These are phyloP conservation scores for Aspergillus texensis DNA, from an alignment of 2,329 filamentous ascomycete species.

Conservation along the genomic window DNA sequence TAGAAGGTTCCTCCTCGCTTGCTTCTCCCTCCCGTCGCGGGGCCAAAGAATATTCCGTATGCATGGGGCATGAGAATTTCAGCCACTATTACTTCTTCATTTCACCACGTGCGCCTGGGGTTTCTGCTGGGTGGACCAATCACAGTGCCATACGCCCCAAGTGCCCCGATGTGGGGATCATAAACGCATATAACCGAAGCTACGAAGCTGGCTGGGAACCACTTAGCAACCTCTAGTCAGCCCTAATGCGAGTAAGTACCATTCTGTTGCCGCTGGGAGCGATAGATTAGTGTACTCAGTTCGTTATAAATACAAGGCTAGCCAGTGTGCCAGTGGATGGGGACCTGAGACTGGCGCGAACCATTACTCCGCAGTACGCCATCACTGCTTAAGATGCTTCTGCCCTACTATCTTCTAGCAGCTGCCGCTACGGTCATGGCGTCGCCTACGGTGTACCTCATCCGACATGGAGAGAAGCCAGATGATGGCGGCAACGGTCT, in stretches of 20 bases:
- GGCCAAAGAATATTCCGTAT: not conserved
- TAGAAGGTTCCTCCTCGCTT: not conserved
- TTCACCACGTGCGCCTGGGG: not conserved
- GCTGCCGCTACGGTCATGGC: constrained; percentile 22
- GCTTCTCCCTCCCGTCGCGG: not conserved
- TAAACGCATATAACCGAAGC: not conserved
- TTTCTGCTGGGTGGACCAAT: not conserved
- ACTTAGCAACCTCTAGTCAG: not conserved
- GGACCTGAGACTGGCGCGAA: not conserved
- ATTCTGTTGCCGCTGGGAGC: not conserved
- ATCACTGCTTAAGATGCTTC: not conserved
- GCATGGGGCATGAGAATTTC: not conserved
- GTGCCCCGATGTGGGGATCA: not conserved
- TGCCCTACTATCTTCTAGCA: constrained; percentile 16
- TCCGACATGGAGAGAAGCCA: constrained; percentile 68
- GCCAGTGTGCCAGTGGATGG: not conserved
- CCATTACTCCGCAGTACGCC: not conserved
- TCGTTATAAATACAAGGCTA: not conserved
- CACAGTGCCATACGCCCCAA: not conserved
- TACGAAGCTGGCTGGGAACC: not conserved
- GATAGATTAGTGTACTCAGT: not conserved
- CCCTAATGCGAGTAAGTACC: not conserved
- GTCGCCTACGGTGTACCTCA: constrained; percentile 60
- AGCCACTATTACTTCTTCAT: not conserved
- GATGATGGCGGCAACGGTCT: constrained; percentile 52